Evolutionary conservation across 257 asterid genomes (phyloP).

Genomic region (Linderniella brevidens): DNA sequence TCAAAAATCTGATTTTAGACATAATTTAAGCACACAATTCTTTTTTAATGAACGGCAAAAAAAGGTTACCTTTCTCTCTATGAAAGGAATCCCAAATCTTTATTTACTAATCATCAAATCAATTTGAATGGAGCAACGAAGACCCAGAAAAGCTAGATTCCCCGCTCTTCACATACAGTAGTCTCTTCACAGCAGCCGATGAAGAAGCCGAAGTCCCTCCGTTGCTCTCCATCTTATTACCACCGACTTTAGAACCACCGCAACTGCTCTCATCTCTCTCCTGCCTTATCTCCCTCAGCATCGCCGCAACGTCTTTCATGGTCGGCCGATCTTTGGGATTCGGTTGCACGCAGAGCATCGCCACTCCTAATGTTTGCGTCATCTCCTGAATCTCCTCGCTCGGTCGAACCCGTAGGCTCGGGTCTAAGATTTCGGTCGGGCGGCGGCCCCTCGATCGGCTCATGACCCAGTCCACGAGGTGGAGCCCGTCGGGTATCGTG

Average conservation of each 20-base stretch:
- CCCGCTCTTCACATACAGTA: background rate
- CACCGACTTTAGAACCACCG: too few relatives aligned
- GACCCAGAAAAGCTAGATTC: background rate
- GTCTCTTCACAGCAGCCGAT: background rate
- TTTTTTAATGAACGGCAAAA: too few relatives aligned
- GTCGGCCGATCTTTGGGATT: constrained; percentile 65
- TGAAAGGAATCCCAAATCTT: too few relatives aligned
- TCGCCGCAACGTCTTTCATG: constrained; percentile 71
- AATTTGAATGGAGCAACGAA: background rate
- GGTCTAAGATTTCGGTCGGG: constrained; percentile 31
- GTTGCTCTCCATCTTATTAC: background rate
- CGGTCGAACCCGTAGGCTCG: constrained; percentile 26
- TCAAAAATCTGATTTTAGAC: too few relatives aligned
- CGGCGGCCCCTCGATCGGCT: constrained; percentile 25
- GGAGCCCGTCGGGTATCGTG: constrained; percentile 60
- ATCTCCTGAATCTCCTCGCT: constrained; percentile 54
- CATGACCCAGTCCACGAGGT: constrained; percentile 70
- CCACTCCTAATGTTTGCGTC: constrained; percentile 76
- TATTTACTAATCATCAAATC: too few relatives aligned
- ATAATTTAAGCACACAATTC: too few relatives aligned
- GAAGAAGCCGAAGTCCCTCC: background rate
- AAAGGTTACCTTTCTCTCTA: too few relatives aligned
- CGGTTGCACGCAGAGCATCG: constrained; percentile 60
- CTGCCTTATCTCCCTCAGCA: constrained; percentile 63
- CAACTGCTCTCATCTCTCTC: constrained; percentile 32